Percentiles rank a stretch among this genome's conserved stretches.
Evolutionary conservation across 148 eudicot genomes (phyloP).

Genomic region (Chenopodium quinoa): DNA sequence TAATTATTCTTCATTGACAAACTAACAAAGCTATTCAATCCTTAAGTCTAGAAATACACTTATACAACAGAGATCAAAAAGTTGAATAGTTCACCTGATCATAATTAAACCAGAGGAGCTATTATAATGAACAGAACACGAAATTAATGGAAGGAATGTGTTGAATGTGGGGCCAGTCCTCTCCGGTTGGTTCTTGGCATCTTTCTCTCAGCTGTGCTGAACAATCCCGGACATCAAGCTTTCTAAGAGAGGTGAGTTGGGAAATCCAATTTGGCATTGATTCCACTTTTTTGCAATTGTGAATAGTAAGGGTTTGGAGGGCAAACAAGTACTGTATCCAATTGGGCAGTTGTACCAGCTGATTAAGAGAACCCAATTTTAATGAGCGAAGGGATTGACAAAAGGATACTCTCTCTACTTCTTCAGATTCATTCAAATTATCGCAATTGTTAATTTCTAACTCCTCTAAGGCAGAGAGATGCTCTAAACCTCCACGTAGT

Average conservation of each 20-base stretch:
- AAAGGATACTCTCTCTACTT: neutral
- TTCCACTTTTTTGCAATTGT: neutral
- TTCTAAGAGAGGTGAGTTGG: neutral
- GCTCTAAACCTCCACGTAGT: constrained; percentile 15
- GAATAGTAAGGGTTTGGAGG: too few species aligned
- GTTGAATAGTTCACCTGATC: too few species aligned
- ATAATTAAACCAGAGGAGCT: too few species aligned
- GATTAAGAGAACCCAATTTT: neutral
- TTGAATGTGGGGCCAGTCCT: constrained; percentile 18
- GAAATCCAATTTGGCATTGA: constrained; percentile 8
- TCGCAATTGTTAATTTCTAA: rapidly evolving
- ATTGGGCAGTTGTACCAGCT: neutral
- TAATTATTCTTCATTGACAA: too few species aligned
- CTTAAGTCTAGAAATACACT: too few species aligned
- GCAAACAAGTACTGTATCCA: neutral
- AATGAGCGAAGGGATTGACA: neutral
- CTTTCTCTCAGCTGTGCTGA: neutral
- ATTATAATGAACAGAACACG: too few species aligned
- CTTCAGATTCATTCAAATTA: neutral
- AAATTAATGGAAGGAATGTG: neutral
- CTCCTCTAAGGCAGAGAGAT: constrained; percentile 19
- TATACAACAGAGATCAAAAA: too few species aligned
- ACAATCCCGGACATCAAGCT: rapidly evolving
- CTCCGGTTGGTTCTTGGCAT: neutral
- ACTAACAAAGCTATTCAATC: too few species aligned